A percentile compares a stretch with the other conserved stretches of the same genome.
Conservation (phyloP, 345 rosid species). For the Erucastrum elatum region DNA sequence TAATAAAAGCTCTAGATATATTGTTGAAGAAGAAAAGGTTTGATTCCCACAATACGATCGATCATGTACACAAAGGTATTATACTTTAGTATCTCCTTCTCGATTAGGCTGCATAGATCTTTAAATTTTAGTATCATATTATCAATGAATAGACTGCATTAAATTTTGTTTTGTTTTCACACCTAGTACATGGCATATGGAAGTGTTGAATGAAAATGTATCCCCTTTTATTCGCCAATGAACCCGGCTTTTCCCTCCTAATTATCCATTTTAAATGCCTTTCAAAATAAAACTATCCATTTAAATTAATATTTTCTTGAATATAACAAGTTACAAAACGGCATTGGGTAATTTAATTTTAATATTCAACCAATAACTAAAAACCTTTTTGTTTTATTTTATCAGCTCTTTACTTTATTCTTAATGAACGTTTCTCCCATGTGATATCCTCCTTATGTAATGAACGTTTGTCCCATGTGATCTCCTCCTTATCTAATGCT, state of each 20-base stretch:
- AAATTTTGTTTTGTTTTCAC: neutral
- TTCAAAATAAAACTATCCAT: no score
- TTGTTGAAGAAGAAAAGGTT: slow-evolving; percentile 55
- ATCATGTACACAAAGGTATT: slow-evolving; percentile 38
- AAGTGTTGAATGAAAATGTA: slow-evolving; percentile 26
- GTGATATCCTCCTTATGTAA: slow-evolving; percentile 45
- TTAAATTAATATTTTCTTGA: no score
- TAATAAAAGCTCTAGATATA: slow-evolving; percentile 39
- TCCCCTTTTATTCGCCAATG: slow-evolving; percentile 69
- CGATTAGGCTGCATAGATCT: slow-evolving; percentile 24
- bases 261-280: neutral
- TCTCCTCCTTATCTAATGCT: slow-evolving; percentile 58
- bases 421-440: slow-evolving; percentile 52
- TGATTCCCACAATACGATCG: slow-evolving; percentile 22
- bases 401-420: slow-evolving; percentile 28
- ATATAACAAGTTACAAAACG: no score
- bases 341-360: no score
- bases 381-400: no score
- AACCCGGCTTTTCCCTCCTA: slow-evolving; percentile 59
- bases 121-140: slow-evolving; percentile 23
- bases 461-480: slow-evolving; percentile 58
- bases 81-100: slow-evolving; percentile 30
- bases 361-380: no score
- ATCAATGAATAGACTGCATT: neutral
- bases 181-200: slow-evolving; percentile 34